Evolutionary conservation across 768 basidiomycete genomes (phyloP).

Genomic region (Tylopilus intermedius): DNA sequence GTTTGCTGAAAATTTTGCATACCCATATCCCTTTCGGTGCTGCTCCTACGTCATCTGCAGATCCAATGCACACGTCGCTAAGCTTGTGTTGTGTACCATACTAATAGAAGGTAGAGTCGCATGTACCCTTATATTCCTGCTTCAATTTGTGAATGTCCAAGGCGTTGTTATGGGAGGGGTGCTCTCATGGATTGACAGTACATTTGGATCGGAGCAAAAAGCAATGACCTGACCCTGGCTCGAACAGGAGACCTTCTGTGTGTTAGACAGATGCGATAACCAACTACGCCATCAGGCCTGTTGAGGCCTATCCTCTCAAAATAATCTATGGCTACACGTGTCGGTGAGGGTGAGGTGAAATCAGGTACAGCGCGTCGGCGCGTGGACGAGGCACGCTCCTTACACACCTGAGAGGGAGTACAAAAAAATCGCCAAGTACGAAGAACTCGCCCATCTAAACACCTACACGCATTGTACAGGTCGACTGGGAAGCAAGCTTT

Average conservation of each 20-base stretch:
- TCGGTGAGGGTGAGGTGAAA: no score
- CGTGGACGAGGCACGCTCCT: no score
- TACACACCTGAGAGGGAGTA: no score
- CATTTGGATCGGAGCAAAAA: not conserved
- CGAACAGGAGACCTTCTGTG: constrained; percentile 71
- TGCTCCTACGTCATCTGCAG: constrained; percentile 1
- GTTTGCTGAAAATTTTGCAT: constrained; percentile 4
- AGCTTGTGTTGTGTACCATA: constrained; percentile 9
- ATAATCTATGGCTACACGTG: no score
- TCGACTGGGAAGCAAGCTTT: constrained; percentile 1
- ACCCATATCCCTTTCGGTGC: constrained; percentile 7
- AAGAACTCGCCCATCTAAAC: no score
- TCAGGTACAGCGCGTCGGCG: no score
- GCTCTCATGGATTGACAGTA: no score
- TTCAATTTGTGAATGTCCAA: constrained; percentile 1
- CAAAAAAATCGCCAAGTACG: no score
- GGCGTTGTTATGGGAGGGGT: no score
- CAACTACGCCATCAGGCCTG: constrained; percentile 40
- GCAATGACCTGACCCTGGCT: constrained; percentile 45
- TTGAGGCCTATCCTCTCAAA: no score
- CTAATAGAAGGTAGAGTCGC: constrained; percentile 21
- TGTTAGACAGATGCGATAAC: constrained; percentile 81
- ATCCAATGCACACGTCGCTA: constrained; percentile 1
- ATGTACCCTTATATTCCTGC: constrained; percentile 21
- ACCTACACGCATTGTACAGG: not conserved